Evolutionary conservation across 495 filamentous ascomycete species (phyloP).

Genomic region (Penicillium cinerascens): DNA sequence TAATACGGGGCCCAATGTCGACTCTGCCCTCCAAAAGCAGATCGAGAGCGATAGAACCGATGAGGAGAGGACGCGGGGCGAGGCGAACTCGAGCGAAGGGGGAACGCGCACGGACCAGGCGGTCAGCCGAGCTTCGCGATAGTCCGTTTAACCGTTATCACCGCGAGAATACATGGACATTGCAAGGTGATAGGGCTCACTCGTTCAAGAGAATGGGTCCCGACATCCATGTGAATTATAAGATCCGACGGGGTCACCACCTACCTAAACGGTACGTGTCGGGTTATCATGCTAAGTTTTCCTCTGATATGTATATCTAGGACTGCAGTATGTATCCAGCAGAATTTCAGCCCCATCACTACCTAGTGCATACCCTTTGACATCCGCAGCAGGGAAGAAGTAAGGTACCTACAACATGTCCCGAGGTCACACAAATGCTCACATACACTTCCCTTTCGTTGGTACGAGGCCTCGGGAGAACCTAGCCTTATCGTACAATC

Average conservation of each 20-base stretch:
- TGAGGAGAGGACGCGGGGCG: constrained; percentile 27
- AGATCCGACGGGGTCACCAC: too few relatives aligned
- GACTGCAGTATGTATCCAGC: too few relatives aligned
- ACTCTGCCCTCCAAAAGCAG: constrained; percentile 14
- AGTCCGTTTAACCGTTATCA: constrained; percentile 1
- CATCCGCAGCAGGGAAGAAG: too few relatives aligned
- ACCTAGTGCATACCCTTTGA: too few relatives aligned
- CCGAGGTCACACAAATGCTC: background rate
- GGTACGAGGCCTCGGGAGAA: background rate
- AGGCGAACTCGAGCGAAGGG: constrained; percentile 27
- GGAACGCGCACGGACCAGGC: constrained; percentile 28
- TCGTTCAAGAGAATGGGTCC: background rate
- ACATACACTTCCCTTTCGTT: background rate
- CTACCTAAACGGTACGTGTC: too few relatives aligned
- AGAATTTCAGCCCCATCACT: too few relatives aligned
- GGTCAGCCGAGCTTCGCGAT: constrained; percentile 21
- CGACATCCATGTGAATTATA: too few relatives aligned
- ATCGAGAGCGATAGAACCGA: constrained; percentile 22
- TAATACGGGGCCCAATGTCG: constrained; percentile 9
- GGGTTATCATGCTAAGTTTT: too few relatives aligned
- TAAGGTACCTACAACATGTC: too few relatives aligned
- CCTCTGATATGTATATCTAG: too few relatives aligned
- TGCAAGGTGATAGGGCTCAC: background rate
- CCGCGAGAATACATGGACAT: background rate
- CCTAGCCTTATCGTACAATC: background rate